Base-by-base conservation (phyloP, 257 asterid genomes). In the Ocimum tenuiflorum region DNA sequence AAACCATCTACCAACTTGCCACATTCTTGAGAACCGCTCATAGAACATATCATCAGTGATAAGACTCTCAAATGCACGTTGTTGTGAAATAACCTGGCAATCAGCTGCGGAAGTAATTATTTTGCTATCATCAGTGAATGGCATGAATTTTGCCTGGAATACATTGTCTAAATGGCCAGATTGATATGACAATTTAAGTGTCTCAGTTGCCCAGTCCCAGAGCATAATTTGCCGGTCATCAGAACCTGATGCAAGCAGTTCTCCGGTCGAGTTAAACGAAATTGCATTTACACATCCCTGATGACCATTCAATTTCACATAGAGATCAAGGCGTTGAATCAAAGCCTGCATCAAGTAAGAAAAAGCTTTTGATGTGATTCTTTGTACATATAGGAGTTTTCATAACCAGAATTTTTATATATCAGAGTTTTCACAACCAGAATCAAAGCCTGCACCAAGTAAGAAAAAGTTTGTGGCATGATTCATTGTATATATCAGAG, bases 261-360 rank as follows among this genome's bases (percentile, higher is more conserved):
- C 91, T 8, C 97, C 97, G 1, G 80, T 67, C 14, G 86, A 75
- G 71, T 86, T 86, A 81, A 88, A 88, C 43, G 81, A 83, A 48
- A 88, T 56, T 3, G 96, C 79, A 79, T 88, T 88, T 52, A 88
- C 92, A 72, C 96, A 86, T 49, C 96, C 96, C 52, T 73, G 83
- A 27, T 88, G 96, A 10, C 87, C 90, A 53, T 46, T 71, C 70
- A 88, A 78, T 74, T 75, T 81, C 61, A 80, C 84, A 39, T 82
- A 84, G 70, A 82, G 57, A 81, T 78, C 92, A 67, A 88, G 69
- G 27, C 72, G 76, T 74, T 81, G 73, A 43, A 84, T 71, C 78
- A 81, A 49, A 66, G 77, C 47, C 96, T 88, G 87, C 55, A 76
- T 19, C 72, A 51, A 58, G 65, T 65, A 60, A 58, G 11, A 57